Evolutionary conservation across 2,329 filamentous ascomycete genomes (phyloP).

Genomic region (Colletotrichum sp.): DNA sequence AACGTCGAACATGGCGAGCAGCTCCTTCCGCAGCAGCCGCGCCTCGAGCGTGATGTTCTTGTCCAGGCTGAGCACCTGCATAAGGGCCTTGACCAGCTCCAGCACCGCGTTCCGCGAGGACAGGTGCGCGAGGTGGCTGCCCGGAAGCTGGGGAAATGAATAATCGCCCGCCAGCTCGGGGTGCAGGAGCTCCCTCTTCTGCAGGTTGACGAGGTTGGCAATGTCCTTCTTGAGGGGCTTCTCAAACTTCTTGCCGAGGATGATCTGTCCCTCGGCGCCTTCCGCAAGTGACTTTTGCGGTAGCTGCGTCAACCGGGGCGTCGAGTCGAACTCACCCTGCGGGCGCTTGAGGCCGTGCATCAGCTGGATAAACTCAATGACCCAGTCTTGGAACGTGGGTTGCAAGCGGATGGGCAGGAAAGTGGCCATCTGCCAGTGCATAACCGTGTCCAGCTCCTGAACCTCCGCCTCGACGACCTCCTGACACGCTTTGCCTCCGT

Average conservation of each 20-base stretch:
- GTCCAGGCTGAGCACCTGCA: constrained; percentile 90
- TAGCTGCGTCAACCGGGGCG: constrained; percentile 63
- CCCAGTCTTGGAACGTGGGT: constrained; percentile 87
- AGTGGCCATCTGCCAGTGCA: constrained; percentile 97
- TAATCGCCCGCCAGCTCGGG: constrained; percentile 89
- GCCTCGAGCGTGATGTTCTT: constrained; percentile 91
- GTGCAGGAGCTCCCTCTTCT: constrained; percentile 88
- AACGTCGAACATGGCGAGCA: constrained; percentile 89
- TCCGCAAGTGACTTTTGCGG: constrained; percentile 64
- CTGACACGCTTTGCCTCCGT: constrained; percentile 90
- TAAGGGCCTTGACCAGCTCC: constrained; percentile 90
- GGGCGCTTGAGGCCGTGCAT: constrained; percentile 89
- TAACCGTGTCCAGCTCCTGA: constrained; percentile 86
- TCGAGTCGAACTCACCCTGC: constrained; percentile 53
- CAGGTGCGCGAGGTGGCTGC: constrained; percentile 65
- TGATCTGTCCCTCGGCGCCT: constrained; percentile 64
- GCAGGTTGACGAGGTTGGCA: constrained; percentile 77
- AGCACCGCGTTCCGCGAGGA: constrained; percentile 56
- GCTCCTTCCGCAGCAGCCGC: constrained; percentile 84
- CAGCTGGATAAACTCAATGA: constrained; percentile 91
- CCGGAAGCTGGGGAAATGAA: constrained; percentile 80
- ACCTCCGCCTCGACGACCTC: constrained; percentile 76
- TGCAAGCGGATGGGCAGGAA: constrained; percentile 86
- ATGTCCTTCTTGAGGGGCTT: constrained; percentile 92
- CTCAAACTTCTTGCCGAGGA: constrained; percentile 83